Base-by-base conservation (phyloP, 2,329 filamentous ascomycete genomes). In the Albophoma yamanashiensis region DNA sequence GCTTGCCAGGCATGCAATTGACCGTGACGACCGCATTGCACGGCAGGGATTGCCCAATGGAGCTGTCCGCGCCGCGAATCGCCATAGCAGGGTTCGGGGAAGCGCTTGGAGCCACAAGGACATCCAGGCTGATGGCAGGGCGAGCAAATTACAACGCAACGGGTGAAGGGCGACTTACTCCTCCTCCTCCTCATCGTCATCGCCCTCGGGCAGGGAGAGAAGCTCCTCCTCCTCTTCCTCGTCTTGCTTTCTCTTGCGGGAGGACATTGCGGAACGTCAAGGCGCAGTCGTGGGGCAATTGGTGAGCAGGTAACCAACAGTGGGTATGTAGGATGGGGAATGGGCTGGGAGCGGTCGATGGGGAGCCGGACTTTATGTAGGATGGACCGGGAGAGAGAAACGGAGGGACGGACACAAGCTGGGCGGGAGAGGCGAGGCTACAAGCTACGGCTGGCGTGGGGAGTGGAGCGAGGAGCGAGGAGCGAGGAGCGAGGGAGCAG, bases 181-280 rank as follows among this genome's bases (percentile, higher is more conserved):
- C 69, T 82, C 78, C 69, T 82, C 79, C 67, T 81, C 79, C 67
- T 81, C 79, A 67, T 79, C 78, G 52, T 75, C 78, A 62, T 80
- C 78, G 56, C 77, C 76, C 62, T 80, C 79, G 59, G 80, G 79
- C 59, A 82, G 78, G 62, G 79, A 80, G 62, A 82, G 76, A 40
- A 82, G 78, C 73, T 82, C 79, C 61, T 81, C 78, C 31, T 89
- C 87, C 57, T 89, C 87, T 57, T 80, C 78, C 27, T 89, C 87
- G 56, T 88, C 78, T 66, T 79, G 76, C 75, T 79, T 80, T 75
- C 79, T 79, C 78, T 82, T 82, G 68, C 79, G 79, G 67, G 75
- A 71, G 61, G 78, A 76, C 77, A 81, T 81, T 63, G 61, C 72
- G 1, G 60, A 40, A 25, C 58, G 27, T 53, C 40, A 38, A 50